Percentiles rank a stretch among this genome's conserved stretches.
Evolutionary conservation across 2,329 filamentous ascomycete genomes (phyloP).

Genomic region (Colletotrichum higginsianum): DNA sequence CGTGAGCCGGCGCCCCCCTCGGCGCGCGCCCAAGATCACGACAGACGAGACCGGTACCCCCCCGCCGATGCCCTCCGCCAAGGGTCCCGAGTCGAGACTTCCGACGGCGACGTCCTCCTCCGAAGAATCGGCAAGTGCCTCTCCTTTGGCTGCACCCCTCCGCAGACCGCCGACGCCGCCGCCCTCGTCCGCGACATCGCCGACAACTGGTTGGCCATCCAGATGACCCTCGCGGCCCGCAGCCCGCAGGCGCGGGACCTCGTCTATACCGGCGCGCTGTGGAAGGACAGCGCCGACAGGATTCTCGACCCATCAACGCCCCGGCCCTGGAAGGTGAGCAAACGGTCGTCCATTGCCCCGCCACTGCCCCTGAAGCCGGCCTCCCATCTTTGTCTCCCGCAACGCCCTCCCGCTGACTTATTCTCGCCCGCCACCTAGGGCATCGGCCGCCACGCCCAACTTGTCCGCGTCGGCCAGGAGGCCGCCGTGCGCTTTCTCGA

Average conservation of each 20-base stretch:
- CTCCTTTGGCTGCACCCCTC: conserved; percentile 42
- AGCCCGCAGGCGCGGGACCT: not conserved
- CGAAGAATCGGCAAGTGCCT: conserved; percentile 43
- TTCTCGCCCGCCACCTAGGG: not conserved
- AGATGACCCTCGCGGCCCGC: not conserved
- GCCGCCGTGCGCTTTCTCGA: conserved; percentile 8
- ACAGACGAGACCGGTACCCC: not conserved
- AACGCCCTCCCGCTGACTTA: not conserved
- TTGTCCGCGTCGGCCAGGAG: not conserved
- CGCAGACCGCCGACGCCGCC: conserved; percentile 36
- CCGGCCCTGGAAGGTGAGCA: not conserved
- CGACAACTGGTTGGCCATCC: conserved; percentile 7
- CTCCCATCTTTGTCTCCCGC: no score
- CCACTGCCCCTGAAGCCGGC: no score
- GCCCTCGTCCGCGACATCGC: conserved; percentile 33
- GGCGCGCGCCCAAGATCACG: not conserved
- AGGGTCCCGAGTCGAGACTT: not conserved
- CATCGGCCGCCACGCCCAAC: not conserved
- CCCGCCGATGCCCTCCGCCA: not conserved
- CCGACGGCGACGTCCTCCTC: not conserved
- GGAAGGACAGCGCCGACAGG: not conserved
- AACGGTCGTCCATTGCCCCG: not conserved
- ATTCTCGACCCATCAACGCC: not conserved
- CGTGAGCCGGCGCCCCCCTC: not conserved
- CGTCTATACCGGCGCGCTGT: not conserved